Percentiles rank a stretch among this genome's conserved stretches.
Evolutionary conservation across 2,329 filamentous ascomycete species (phyloP).

Genomic region (Bipolaris oryzae): DNA sequence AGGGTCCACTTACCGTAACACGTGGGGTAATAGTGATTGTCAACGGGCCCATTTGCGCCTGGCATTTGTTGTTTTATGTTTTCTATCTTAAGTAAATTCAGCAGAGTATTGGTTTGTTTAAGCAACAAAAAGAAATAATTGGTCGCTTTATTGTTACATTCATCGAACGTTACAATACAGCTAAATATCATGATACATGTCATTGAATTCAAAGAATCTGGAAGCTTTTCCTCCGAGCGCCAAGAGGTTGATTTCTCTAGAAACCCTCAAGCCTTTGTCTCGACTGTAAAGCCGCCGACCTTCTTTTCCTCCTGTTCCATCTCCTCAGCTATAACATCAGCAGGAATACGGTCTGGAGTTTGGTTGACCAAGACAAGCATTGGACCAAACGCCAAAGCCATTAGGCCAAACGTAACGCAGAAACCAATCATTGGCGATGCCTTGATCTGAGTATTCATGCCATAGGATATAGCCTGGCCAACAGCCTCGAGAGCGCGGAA

Average conservation of each 20-base stretch:
- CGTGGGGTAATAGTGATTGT: background rate
- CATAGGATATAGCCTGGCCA: constrained; percentile 38
- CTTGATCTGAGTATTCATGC: constrained; percentile 40
- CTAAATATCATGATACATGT: background rate
- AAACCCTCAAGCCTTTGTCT: constrained; percentile 18
- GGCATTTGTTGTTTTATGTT: background rate
- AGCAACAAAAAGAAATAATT: too few relatives aligned
- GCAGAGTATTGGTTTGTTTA: too few relatives aligned
- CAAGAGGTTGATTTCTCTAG: background rate
- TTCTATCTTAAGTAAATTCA: too few relatives aligned
- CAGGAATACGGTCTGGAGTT: constrained; percentile 43
- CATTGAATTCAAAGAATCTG: background rate
- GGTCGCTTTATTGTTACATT: too few relatives aligned
- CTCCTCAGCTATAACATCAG: constrained; percentile 38
- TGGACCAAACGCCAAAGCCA: constrained; percentile 38
- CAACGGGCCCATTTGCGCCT: background rate
- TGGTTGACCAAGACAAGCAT: constrained; percentile 42
- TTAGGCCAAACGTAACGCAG: constrained; percentile 42
- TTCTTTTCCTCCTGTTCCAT: constrained; percentile 25
- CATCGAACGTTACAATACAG: too few relatives aligned
- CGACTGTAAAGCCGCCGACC: constrained; percentile 16
- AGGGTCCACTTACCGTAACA: background rate
- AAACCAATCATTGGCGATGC: constrained; percentile 37
- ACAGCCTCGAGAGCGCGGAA: constrained; percentile 38
- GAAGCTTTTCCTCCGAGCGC: too few relatives aligned